phyloP scores from a whole-genome alignment of 2,329 filamentous ascomycete genomes.

The Microthyrium microscopicum region DNA sequence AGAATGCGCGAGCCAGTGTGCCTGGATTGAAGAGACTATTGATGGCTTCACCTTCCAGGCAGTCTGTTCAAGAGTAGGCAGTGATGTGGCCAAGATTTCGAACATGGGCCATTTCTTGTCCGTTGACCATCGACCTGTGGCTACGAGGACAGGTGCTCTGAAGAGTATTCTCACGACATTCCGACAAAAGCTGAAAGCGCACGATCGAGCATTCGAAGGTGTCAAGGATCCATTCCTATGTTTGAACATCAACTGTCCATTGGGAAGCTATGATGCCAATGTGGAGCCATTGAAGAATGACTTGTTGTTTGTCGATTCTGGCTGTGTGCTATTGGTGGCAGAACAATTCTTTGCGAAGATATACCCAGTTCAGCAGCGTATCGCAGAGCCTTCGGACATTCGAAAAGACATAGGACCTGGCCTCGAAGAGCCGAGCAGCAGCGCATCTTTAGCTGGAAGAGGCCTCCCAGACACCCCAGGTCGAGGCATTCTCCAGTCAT shows the following conservation, averaged over 20 bases:
- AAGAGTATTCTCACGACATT: constrained; percentile 43
- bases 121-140: constrained; percentile 51
- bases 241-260: constrained; percentile 45
- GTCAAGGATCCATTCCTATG: constrained; percentile 43
- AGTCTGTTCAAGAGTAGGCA: constrained; percentile 38
- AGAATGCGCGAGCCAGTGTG: constrained; percentile 38
- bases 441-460: not conserved
- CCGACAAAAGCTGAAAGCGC: constrained; percentile 30
- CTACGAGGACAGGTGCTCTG: constrained; percentile 34
- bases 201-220: constrained; percentile 12
- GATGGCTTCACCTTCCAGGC: constrained; percentile 35
- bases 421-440: constrained; percentile 11
- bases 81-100: constrained; percentile 23
- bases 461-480: not conserved
- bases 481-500: not conserved
- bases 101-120: constrained; percentile 41
- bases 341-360: constrained; percentile 27
- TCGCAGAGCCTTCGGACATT: constrained; percentile 14
- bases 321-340: constrained; percentile 25
- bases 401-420: constrained; percentile 17
- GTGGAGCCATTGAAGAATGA: constrained; percentile 57
- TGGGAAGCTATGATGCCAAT: constrained; percentile 52
- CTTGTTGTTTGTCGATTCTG: constrained; percentile 47
- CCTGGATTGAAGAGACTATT: constrained; percentile 21
- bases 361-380: constrained; percentile 14